Conservation (phyloP, 78 protist species). For the Dictyostelium firmibasis region DNA sequence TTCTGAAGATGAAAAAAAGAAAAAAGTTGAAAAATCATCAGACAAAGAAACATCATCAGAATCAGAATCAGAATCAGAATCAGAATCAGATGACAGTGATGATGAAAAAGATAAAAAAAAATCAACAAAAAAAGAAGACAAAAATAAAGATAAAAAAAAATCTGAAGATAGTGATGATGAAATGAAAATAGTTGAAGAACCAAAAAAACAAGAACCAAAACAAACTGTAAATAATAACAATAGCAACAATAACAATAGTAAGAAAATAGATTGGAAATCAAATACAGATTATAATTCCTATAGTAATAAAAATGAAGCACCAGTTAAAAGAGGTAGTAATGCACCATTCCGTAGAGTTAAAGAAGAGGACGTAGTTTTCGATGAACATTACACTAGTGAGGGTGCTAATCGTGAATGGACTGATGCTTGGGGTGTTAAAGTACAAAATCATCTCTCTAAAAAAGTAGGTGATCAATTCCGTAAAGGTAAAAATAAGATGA, state of each 20-base stretch:
- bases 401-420: not conserved
- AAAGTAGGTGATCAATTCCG: constrained; percentile 36
- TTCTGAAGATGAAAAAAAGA: not conserved
- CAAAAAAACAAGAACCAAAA: not conserved
- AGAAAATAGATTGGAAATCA: not conserved
- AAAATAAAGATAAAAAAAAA: not conserved
- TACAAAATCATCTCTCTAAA: constrained; percentile 1
- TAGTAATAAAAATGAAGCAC: not conserved
- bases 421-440: constrained; percentile 32
- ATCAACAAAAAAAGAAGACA: not conserved
- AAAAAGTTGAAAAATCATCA: not conserved
- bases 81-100: not conserved
- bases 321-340: constrained; percentile 13
- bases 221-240: not conserved
- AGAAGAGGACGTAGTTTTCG: constrained; percentile 46
- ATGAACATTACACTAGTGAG: constrained; percentile 6
- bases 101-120: not conserved
- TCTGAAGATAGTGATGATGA: not conserved
- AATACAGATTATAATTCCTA: not conserved
- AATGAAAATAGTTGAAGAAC: constrained; percentile 2
- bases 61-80: not conserved
- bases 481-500: constrained; percentile 60
- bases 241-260: not conserved
- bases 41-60: not conserved
- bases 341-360: constrained; percentile 68